Percentiles rank a stretch among this genome's conserved stretches.
Evolutionary conservation across 2,329 filamentous ascomycete species (phyloP).

Genomic region (Fonsecaea pugnacius): DNA sequence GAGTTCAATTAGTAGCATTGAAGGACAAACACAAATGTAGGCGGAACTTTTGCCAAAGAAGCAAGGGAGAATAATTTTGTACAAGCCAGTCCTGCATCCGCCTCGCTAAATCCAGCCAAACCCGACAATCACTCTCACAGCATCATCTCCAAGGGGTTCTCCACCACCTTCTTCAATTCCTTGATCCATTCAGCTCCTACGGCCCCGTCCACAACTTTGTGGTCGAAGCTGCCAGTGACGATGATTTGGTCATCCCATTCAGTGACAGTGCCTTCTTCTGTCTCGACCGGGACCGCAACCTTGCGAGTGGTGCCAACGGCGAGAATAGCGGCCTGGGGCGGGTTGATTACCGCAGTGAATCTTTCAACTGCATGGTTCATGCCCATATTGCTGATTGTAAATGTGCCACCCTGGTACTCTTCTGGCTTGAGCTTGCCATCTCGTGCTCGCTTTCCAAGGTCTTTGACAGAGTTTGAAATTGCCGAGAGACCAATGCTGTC

Average conservation of each 20-base stretch:
- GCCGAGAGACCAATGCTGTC: constrained; percentile 82
- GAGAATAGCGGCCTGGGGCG: constrained; percentile 92
- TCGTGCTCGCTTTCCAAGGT: constrained; percentile 92
- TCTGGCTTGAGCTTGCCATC: constrained; percentile 99
- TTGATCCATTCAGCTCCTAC: constrained; percentile 96
- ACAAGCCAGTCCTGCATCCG: constrained; percentile 33
- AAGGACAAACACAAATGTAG: constrained; percentile 16
- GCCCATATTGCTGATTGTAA: constrained; percentile 99
- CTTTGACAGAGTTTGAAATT: constrained; percentile 90
- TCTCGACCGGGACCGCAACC: constrained; percentile 85
- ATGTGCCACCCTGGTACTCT: constrained; percentile 98
- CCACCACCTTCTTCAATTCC: constrained; percentile 95
- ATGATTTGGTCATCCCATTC: constrained; percentile 98
- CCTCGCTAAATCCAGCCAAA: constrained; percentile 35
- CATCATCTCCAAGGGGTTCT: constrained; percentile 95
- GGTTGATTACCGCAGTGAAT: constrained; percentile 99
- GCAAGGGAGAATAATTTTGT: constrained; percentile 33
- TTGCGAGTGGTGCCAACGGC: constrained; percentile 94
- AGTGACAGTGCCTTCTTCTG: constrained; percentile 77
- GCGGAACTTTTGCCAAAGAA: constrained; percentile 34
- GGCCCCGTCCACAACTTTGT: constrained; percentile 97
- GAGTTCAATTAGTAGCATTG: constrained; percentile 13
- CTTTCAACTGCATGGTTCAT: constrained; percentile 97
- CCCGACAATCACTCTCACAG: constrained; percentile 62
- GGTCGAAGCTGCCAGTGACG: constrained; percentile 94